Base-by-base conservation (phyloP, 2,329 filamentous ascomycete species). In the Macrophomina tecta region DNA sequence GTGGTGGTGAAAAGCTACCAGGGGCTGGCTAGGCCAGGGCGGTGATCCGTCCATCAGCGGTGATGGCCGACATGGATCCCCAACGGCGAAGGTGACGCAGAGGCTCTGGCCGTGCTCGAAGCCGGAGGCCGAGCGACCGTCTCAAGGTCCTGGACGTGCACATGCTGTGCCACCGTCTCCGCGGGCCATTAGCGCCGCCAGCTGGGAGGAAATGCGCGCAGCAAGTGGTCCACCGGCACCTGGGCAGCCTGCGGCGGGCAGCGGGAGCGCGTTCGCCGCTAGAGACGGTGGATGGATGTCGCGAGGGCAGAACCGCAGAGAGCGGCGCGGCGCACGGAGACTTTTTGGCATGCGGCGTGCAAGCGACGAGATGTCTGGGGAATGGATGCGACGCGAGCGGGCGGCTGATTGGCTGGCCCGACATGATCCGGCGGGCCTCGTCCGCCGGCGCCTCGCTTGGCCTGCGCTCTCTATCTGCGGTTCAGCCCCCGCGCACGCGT, bases 381-480 rank as follows among this genome's bases (percentile, higher is more conserved):
- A 42, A 62, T 36, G 42, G 6, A 45, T 60, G 46, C 56, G 56
- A 40, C 23, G 14, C 4, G 3, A 6, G 45, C 30, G n/a, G 4
- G 34, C 4, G 9, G 42, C 7, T 28, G 58, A 49, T 62, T 62
- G 58, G 58, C 42, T 12, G 58, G 23, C 18, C 5, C 23, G 23
- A 36, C 28, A 34, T 53, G 51, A 36, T 30, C 51, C 51, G 51
- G 30, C 51, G 51, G 51, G 51, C 51, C 51, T 53, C 12, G 42
- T 16, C 7, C 51, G 51, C 23, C 18, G 55, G 11, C 8, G 46
- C 18, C 23, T 49, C 46, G 46, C 46, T 49, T 49, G 46, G 12
- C 6, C 42, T 45, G 11, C 42, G 9, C 16, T 42, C 23, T 62
- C 58, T 62, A 38, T 62, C 32, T 62, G 58, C 58, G 58, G 49